Evolutionary conservation across 2,329 filamentous ascomycete genomes (phyloP).

Genomic region (Biscogniauxia marginata): DNA sequence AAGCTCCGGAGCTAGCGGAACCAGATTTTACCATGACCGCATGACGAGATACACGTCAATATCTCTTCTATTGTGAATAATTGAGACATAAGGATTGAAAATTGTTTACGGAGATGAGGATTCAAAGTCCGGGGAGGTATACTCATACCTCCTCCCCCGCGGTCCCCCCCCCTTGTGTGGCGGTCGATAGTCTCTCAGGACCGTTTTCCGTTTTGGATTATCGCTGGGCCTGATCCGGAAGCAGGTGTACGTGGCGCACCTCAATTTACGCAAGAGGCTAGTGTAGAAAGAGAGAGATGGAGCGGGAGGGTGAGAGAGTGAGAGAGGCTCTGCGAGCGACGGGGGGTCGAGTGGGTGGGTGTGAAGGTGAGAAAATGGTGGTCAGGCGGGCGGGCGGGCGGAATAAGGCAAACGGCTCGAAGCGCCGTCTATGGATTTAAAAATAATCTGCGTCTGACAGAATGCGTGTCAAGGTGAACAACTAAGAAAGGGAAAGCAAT

Average conservation of each 20-base stretch:
- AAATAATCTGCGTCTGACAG: not conserved
- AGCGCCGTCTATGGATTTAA: constrained; percentile 9
- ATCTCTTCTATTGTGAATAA: too few species aligned
- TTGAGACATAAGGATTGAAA: not conserved
- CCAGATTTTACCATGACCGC: constrained; percentile 22
- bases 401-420: constrained; percentile 11
- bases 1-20: constrained; percentile 7
- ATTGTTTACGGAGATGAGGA: too few species aligned
- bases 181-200: not conserved
- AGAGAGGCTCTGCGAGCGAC: constrained; percentile 24
- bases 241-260: constrained; percentile 4
- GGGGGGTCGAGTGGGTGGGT: too few species aligned
- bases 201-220: constrained; percentile 6
- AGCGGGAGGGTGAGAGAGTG: too few species aligned
- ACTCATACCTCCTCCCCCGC: too few species aligned
- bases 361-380: not conserved
- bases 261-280: too few species aligned
- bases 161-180: too few species aligned
- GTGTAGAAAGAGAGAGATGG: too few species aligned
- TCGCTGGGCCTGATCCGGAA: constrained; percentile 6
- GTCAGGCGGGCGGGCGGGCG: constrained; percentile 12
- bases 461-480: not conserved
- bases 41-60: constrained; percentile 6
- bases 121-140: too few species aligned
- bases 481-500: not conserved